Base-by-base conservation (phyloP, 2,329 filamentous ascomycete genomes). In the Apiospora saccharicola region DNA sequence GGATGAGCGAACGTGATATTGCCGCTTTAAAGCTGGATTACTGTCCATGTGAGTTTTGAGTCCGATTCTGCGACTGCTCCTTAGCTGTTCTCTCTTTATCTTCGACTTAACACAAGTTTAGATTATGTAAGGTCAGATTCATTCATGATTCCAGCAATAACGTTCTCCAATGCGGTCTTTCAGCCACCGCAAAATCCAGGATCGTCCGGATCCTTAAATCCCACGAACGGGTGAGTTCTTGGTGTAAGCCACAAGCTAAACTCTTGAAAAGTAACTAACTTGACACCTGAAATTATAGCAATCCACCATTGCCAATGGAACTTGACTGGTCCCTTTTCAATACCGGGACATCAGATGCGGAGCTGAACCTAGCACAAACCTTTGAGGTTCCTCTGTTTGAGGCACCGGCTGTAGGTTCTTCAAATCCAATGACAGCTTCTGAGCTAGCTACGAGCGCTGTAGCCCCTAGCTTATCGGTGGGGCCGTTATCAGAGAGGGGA, bases 111-210 rank as follows among this genome's bases (percentile, higher is more conserved):
- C 34, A 34, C 3, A 1, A 2, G 19, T 67, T 10, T 46, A 72
- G 47, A 68, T 37, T 72, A 70, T 3, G 49, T 70, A 14, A n/a
- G 22, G 26, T 68, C 61, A 8, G 19, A 47, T 49, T 41, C 30
- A n/a, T 70, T 53, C 19, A 64, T 43, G 37, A 70, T 53, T 2
- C 19, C 34, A 13, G 34, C 49, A 43, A 44, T 64, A 13, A 46
- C n/a, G 22, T 70, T 70, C 26, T 64, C 34, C 69, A 19, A 64
- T 10, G 6, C 24, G 30, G n/a, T 24, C 49, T 13, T 22, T 14
- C 57, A 19, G 26, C 12, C 69, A 8, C 5, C 43, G 16, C 51
- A 7, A 57, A 14, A 26, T 6, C 51, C 13, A 30, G 51, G 3
- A 30, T 8, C 24, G 13, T 57, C 51, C 3, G 24, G 1, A 4